A percentile compares a stretch with the other conserved stretches of the same genome.
phyloP scores from a whole-genome alignment of 2,329 filamentous ascomycete species.

The Pseudogymnoascus sp. region DNA sequence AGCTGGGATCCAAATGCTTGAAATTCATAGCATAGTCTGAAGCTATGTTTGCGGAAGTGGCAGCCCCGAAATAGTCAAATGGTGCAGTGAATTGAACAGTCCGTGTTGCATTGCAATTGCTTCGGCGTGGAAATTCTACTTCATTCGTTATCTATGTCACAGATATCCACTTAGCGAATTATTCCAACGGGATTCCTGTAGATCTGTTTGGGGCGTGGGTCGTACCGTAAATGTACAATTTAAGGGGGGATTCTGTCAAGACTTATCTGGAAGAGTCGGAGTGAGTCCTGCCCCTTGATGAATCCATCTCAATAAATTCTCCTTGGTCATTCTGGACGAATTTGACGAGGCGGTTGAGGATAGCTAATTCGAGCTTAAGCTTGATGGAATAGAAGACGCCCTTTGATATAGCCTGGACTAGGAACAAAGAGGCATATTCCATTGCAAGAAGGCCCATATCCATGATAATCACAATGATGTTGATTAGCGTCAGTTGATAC shows the following conservation, averaged over 20 bases:
- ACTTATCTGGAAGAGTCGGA: too few relatives aligned
- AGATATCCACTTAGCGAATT: too few relatives aligned
- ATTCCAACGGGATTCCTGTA: too few relatives aligned
- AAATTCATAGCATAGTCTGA: constrained; percentile 20
- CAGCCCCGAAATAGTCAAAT: constrained; percentile 27
- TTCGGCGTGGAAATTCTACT: constrained; percentile 13
- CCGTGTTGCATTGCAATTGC: constrained; percentile 27
- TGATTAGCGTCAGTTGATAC: constrained; percentile 36
- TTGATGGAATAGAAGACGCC: constrained; percentile 37
- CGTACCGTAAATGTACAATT: too few relatives aligned
- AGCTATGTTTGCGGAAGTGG: constrained; percentile 29
- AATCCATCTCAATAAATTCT: not conserved
- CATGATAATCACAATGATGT: constrained; percentile 34
- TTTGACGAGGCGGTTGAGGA: constrained; percentile 36
- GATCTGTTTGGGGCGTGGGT: too few relatives aligned
- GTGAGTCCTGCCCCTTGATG: too few relatives aligned
- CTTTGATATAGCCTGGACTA: constrained; percentile 34
- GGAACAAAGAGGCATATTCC: constrained; percentile 33
- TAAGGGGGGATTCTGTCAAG: too few relatives aligned
- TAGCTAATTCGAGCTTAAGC: constrained; percentile 47
- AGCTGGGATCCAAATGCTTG: constrained; percentile 11
- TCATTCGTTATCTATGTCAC: not conserved
- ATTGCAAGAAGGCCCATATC: constrained; percentile 33
- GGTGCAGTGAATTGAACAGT: constrained; percentile 28
- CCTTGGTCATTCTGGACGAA: constrained; percentile 11